Evolutionary conservation across 78 protist genomes (phyloP).

Genomic region (Bodo saltans): DNA sequence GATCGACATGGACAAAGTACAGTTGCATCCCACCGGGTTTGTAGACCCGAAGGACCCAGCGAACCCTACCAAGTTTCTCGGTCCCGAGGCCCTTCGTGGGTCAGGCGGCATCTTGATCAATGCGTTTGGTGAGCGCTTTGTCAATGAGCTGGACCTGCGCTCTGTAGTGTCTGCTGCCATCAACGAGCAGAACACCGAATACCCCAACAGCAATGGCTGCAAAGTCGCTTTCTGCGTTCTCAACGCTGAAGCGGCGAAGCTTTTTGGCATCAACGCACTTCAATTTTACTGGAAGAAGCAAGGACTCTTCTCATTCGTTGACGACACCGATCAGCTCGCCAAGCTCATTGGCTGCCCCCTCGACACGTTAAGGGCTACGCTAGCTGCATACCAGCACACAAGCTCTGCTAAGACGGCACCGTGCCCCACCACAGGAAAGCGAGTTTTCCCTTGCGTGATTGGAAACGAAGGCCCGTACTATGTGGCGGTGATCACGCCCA

Average conservation of each 20-base stretch:
- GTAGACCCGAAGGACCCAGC: slow-evolving; percentile 54
- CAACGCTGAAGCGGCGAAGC: slow-evolving; percentile 6
- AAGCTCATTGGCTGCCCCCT: background rate
- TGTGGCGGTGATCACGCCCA: slow-evolving; percentile 58
- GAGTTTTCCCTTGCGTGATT: background rate
- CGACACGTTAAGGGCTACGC: background rate
- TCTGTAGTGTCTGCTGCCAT: slow-evolving; percentile 56
- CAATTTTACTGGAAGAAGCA: slow-evolving; percentile 39
- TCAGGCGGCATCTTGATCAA: slow-evolving; percentile 68
- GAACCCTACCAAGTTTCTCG: slow-evolving; percentile 45
- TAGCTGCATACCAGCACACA: background rate
- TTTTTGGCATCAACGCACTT: slow-evolving; percentile 15
- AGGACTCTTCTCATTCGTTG: background rate
- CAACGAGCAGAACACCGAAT: background rate
- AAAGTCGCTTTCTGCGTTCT: slow-evolving; percentile 21
- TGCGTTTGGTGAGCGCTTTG: slow-evolving; percentile 54
- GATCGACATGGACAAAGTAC: slow-evolving; percentile 55
- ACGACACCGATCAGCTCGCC: slow-evolving; percentile 9
- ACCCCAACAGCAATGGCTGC: background rate
- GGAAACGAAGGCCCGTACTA: background rate
- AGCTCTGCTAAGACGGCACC: background rate
- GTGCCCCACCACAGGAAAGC: background rate
- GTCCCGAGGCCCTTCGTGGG: slow-evolving; percentile 82
- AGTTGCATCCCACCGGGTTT: slow-evolving; percentile 83
- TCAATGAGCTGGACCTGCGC: slow-evolving; percentile 62